Conservation (phyloP, 2,329 filamentous ascomycete species). For the Talaromyces islandicus region DNA sequence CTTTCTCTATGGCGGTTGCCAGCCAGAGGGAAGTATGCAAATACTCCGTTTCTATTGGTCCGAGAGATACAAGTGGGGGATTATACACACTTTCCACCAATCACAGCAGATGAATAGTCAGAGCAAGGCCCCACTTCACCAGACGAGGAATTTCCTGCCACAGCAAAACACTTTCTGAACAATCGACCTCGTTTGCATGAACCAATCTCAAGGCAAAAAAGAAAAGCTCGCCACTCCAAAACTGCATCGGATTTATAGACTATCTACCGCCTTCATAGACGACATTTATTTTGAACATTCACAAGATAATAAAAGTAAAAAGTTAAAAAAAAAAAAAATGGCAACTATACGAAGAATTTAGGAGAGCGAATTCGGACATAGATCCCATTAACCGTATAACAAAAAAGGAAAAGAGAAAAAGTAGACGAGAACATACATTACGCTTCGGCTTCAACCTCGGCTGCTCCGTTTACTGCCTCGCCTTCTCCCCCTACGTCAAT, state of each 20-base stretch:
- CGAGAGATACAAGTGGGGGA: background rate
- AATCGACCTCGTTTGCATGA: background rate
- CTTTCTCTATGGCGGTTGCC: too few relatives aligned
- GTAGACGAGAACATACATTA: background rate
- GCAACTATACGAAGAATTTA: background rate
- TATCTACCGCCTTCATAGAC: background rate
- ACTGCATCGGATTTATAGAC: background rate
- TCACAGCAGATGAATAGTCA: background rate
- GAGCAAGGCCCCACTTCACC: background rate
- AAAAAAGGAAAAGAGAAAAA: background rate
- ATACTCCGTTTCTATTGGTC: background rate
- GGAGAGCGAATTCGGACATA: constrained; percentile 1
- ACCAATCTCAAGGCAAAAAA: background rate
- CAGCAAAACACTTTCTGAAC: background rate
- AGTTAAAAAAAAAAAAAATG: background rate
- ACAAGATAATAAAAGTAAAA: background rate
- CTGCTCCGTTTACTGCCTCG: constrained; percentile 25
- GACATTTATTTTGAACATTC: background rate
- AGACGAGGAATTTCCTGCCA: background rate
- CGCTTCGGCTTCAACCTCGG: constrained; percentile 22
- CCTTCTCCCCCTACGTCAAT: constrained; percentile 34
- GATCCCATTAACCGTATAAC: constrained; percentile 2
- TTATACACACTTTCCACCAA: background rate
- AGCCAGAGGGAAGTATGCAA: constrained; percentile 1
- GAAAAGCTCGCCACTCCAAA: background rate